Percentiles rank a stretch among this genome's conserved stretches.
phyloP scores from a whole-genome alignment of 1,139 yeast genomes.

The Casaregolazyma suthepensis region DNA sequence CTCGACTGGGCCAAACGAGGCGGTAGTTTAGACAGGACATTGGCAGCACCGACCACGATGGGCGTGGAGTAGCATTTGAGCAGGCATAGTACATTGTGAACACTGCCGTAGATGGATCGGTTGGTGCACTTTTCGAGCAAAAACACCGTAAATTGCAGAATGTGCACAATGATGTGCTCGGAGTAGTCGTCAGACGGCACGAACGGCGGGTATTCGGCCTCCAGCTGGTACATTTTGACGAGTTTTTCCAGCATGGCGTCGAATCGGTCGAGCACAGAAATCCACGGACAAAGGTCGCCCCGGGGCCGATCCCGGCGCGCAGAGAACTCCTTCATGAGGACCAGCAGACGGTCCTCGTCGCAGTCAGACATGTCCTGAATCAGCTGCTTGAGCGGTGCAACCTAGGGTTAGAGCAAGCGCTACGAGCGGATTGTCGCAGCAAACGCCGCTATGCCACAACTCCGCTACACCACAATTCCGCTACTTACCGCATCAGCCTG shows the following conservation, averaged over 20 bases:
- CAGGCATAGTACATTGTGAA: conserved; percentile 55
- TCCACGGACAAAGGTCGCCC: conserved; percentile 75
- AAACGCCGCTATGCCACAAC: background rate
- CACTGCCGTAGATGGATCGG: conserved; percentile 60
- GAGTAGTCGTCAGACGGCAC: conserved; percentile 44
- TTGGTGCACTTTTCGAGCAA: conserved; percentile 67
- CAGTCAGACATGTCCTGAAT: conserved; percentile 36
- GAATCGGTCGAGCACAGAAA: conserved; percentile 65
- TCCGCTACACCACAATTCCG: no score
- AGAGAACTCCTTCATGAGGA: conserved; percentile 30
- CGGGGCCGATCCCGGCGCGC: conserved; percentile 57
- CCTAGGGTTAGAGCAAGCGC: conserved; percentile 25
- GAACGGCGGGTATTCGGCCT: conserved; percentile 41
- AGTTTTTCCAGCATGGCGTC: conserved; percentile 57
- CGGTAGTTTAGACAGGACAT: conserved; percentile 55
- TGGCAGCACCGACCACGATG: conserved; percentile 57
- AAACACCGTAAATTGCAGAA: conserved; percentile 56
- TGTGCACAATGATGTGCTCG: conserved; percentile 42
- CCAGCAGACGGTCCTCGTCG: conserved; percentile 34
- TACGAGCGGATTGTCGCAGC: no score
- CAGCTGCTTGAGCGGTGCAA: conserved; percentile 37
- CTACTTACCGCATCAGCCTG: conserved; percentile 28
- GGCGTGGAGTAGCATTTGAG: conserved; percentile 55
- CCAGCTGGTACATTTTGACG: conserved; percentile 51
- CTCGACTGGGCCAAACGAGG: conserved; percentile 48